A percentile compares a stretch with the other conserved stretches of the same genome.
phyloP scores from a whole-genome alignment of 202 grass and related monocot genomes.

The Carex sylvatica region DNA sequence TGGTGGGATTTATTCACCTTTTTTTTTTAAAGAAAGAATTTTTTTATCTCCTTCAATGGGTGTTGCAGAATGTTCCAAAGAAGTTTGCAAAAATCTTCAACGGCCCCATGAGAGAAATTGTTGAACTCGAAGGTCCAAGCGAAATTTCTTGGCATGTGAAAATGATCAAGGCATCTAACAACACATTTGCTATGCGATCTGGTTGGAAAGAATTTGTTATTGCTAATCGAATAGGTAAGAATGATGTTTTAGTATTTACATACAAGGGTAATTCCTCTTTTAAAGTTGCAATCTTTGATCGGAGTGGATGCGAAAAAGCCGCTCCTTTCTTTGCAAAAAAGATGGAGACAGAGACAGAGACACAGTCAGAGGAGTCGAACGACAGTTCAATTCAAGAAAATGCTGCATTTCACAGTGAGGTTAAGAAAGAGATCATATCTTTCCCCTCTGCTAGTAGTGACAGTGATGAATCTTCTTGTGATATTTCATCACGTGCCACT shows the following conservation, averaged over 20 bases:
- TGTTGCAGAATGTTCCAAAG: slow-evolving; percentile 36
- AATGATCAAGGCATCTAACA: slow-evolving; percentile 12
- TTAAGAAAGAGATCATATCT: not conserved
- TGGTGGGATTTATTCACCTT: no score
- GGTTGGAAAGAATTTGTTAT: slow-evolving; percentile 50
- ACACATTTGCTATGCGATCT: slow-evolving; percentile 23
- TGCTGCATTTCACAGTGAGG: not conserved
- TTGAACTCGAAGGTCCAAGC: slow-evolving; percentile 31
- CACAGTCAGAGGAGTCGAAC: no score
- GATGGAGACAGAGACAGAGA: no score
- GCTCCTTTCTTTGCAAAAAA: no score
- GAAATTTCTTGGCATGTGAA: slow-evolving; percentile 29
- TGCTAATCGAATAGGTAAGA: slow-evolving; percentile 26
- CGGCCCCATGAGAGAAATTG: not conserved
- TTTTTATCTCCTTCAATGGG: not conserved
- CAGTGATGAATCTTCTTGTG: not conserved
- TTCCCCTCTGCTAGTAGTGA: not conserved
- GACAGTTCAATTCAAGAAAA: not conserved
- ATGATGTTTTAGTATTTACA: slow-evolving; percentile 38
- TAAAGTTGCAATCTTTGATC: slow-evolving; percentile 6
- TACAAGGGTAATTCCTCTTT: slow-evolving; percentile 28
- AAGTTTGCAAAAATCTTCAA: slow-evolving; percentile 36
- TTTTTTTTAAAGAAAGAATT: no score
- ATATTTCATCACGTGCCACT: not conserved
- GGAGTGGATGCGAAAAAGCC: not conserved